Evolutionary conservation across 2,329 filamentous ascomycete species (phyloP), one percentile per base, ranked within the genome.

Genomic region (Phoma sp.): DNA sequence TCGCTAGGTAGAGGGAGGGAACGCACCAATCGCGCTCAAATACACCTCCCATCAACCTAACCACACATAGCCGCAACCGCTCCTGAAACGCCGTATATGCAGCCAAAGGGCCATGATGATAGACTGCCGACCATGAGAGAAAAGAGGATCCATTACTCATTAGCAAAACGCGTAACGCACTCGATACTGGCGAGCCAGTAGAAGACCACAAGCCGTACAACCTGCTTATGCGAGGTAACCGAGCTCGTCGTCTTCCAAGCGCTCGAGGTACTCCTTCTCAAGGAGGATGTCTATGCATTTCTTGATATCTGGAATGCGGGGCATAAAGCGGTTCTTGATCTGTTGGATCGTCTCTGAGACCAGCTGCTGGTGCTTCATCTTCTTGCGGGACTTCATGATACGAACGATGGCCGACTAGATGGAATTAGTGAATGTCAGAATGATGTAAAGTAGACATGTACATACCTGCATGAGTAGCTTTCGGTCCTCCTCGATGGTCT

Each of bases 301-400:
- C 83, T 99, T 99, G 84, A 99, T 99, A 67, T 99, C 95, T 14
- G 86, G 83, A 25, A 99, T 85, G 79, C 96, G 96, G 33, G 95
- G 95, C 53, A 92, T 87, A 77, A 99, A 99, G 33, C 95, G 91
- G 34, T 87, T 88, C 74, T 90, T 91, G 75, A 99, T 97, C 77
- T 98, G 95, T 71, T 88, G 89, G 75, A 99, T 98, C 20, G 93
- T 96, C 78, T 99, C 95, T 71, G 91, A 89, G 48, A 99, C 92
- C 11, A 99, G 87, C 72, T 95, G 90, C 57, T 89, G 87, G 78
- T 99, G 93, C 85, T 97, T 98, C 91, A 98, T 96, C 80, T 89
- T 91, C 87, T 99, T 98, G 57, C 95, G 89, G 3, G 93, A 96
- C 82, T 99, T 99, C 95, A 99, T 99, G 80, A 99, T 97, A 71